A percentile compares a stretch with the other conserved stretches of the same genome.
These are phyloP conservation scores for Babesia sp. DNA, from an alignment of 169 alveolate species.

Conservation along the genomic window DNA sequence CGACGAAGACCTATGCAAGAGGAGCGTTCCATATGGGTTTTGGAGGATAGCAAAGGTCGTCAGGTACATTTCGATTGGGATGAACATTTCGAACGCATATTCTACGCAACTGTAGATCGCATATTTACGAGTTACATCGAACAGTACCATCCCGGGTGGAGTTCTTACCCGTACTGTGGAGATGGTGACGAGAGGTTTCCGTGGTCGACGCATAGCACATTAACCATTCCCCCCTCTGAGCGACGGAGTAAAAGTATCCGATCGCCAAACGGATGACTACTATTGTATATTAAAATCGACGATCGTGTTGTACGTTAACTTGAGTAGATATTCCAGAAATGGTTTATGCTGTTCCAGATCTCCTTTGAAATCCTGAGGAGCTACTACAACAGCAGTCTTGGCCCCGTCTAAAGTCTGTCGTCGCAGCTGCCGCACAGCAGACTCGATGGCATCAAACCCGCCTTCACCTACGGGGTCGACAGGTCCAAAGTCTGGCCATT, in stretches of 20 bases:
- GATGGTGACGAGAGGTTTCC: constrained; percentile 22
- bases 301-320: constrained; percentile 20
- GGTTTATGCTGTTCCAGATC: neutral
- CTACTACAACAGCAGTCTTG: neutral
- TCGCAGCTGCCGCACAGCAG: constrained; percentile 16
- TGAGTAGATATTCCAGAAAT: constrained; percentile 7
- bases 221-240: constrained; percentile 13
- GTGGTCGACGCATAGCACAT: constrained; percentile 3
- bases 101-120: constrained; percentile 75
- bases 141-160: constrained; percentile 53
- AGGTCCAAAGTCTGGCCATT: constrained; percentile 28
- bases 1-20: constrained; percentile 45
- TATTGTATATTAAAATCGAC: constrained; percentile 6
- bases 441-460: constrained; percentile 29
- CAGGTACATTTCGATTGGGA: constrained; percentile 81
- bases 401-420: constrained; percentile 31
- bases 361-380: neutral
- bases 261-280: neutral
- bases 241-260: constrained; percentile 17
- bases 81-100: constrained; percentile 73
- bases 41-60: constrained; percentile 74
- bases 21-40: constrained; percentile 75
- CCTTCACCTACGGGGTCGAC: neutral
- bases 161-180: constrained; percentile 55
- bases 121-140: constrained; percentile 69